A percentile compares a stretch with the other conserved stretches of the same genome.
Evolutionary conservation across 2,329 filamentous ascomycete species (phyloP).

Genomic region (Fusarium nygamai): DNA sequence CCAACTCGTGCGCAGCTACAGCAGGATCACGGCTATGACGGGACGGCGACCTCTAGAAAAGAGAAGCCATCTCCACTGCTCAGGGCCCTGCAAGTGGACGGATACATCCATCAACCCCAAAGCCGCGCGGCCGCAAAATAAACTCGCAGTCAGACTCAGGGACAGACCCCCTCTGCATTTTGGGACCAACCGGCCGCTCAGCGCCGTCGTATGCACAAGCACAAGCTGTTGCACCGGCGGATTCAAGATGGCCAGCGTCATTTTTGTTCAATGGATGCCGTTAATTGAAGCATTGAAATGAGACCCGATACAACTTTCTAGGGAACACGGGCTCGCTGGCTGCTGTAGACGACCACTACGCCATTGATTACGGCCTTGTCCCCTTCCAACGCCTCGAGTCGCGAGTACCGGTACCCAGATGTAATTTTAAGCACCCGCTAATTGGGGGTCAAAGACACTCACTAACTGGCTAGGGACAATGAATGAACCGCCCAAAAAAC

Average conservation of each 20-base stretch:
- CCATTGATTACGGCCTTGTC: background rate
- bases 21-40: slow-evolving; percentile 32
- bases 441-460: background rate
- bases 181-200: slow-evolving; percentile 4
- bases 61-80: slow-evolving; percentile 29
- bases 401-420: slow-evolving; percentile 1
- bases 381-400: background rate
- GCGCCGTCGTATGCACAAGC: background rate
- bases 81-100: slow-evolving; percentile 31
- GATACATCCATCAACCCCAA: slow-evolving; percentile 22
- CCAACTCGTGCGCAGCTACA: slow-evolving; percentile 13
- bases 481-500: slow-evolving; percentile 9
- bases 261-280: background rate
- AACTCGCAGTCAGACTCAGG: slow-evolving; percentile 35
- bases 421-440: slow-evolving; percentile 25
- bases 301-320: background rate
- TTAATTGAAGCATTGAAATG: background rate
- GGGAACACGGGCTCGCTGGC: background rate
- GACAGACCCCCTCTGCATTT: slow-evolving; percentile 4
- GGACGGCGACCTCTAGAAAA: slow-evolving; percentile 31
- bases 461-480: background rate
- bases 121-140: slow-evolving; percentile 38
- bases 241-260: slow-evolving; percentile 6
- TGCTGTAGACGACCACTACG: background rate
- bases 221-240: slow-evolving; percentile 14